phyloP scores from a whole-genome alignment of 306 rosid genomes.

The Hylodesmum podocarpum region DNA sequence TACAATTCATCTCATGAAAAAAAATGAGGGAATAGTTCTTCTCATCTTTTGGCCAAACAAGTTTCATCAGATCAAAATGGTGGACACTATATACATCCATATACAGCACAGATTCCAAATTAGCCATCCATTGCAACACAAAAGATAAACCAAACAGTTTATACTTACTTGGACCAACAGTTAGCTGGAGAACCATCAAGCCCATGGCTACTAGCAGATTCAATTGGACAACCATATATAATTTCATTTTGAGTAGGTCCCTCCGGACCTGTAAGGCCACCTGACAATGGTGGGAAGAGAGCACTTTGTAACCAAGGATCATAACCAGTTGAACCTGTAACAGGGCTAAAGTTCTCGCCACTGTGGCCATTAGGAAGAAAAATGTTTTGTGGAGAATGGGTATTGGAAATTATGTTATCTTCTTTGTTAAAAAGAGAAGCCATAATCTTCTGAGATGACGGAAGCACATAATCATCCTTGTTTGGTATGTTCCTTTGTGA shows the following conservation, averaged over 20 bases:
- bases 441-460: slow-evolving; percentile 68
- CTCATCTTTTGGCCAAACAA: background rate
- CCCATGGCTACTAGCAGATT: slow-evolving; percentile 50
- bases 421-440: slow-evolving; percentile 77
- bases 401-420: slow-evolving; percentile 55
- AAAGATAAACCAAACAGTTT: slow-evolving; percentile 21
- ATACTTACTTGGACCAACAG: slow-evolving; percentile 85
- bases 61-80: slow-evolving; percentile 14
- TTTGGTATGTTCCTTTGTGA: slow-evolving; percentile 58
- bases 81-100: background rate
- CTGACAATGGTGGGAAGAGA: slow-evolving; percentile 73
- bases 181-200: slow-evolving; percentile 61
- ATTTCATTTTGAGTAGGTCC: slow-evolving; percentile 58
- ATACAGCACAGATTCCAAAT: slow-evolving; percentile 15
- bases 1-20: background rate
- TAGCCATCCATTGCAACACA: background rate
- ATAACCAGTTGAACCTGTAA: slow-evolving; percentile 53
- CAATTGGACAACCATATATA: slow-evolving; percentile 64
- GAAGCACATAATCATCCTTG: slow-evolving; percentile 67
- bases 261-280: slow-evolving; percentile 59
- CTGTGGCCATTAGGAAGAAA: slow-evolving; percentile 73
- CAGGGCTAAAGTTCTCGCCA: slow-evolving; percentile 65
- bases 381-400: slow-evolving; percentile 59
- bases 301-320: slow-evolving; percentile 80
- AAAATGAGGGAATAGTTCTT: background rate